Evolutionary conservation across 2,329 filamentous ascomycete species (phyloP), one percentile per base, ranked within the genome.

Genomic region (Aspergillus sojae): DNA sequence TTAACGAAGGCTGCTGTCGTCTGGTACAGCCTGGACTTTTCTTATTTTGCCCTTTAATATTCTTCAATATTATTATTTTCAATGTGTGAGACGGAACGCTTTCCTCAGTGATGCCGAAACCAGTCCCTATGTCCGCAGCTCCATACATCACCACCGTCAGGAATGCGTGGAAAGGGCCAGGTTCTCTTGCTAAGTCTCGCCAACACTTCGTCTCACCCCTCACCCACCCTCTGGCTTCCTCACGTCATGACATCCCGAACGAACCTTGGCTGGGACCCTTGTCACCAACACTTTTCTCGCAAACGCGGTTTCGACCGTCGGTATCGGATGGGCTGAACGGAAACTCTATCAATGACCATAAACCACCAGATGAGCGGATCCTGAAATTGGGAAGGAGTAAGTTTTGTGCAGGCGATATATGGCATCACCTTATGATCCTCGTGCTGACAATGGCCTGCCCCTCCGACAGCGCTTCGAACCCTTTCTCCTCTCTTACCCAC

Each of bases 401-500:
- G 80, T 72, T 23, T 45, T 46, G 43, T 23, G 10, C n/a, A 21
- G 10, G 43, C n/a, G n/a, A 14, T 46, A 21, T 11, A 46, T 10
- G n/a, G 23, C 21, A 5, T 23, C 10, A 16, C n/a, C n/a, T 46
- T 46, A 10, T 48, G 5, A 14, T 48, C 16, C 48, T 34, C 19
- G 32, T 62, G 21, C 60, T 68, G 57, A 67, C 60, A 28, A 48
- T 16, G 12, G 41, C 28, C 70, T 19, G 67, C 43, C 30, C 23
- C 16, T 28, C 14, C 28, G 57, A 58, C 65, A 88, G 86, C 88
- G 30, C 82, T 90, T 48, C 80, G 86, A 34, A 84, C 78, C 56
- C 81, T 90, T n/a, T 88, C 88, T 57, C 85, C 88, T 28, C 84
- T 86, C 32, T 83, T 90, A 14, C 87, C 88, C 1, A 86, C 84